Evolutionary conservation across 1,284 basidiomycete genomes (phyloP), one percentile per base, ranked within the genome.

Genomic region (Thelephora terrestris): DNA sequence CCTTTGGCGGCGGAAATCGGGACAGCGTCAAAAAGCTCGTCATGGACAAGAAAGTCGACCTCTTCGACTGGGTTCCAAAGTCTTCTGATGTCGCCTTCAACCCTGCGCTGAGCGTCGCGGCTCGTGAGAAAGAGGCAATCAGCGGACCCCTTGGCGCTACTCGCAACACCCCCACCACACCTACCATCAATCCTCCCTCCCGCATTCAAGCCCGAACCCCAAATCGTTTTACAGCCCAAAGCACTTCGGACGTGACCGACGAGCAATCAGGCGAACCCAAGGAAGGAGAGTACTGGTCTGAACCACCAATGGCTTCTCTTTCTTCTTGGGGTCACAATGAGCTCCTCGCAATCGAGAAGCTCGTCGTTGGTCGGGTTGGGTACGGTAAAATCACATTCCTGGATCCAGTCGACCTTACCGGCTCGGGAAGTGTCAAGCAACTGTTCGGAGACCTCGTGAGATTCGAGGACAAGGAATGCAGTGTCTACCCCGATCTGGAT

Each of bases 1-100:
- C 81, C 58, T 61, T 86, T 44, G 73, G 85, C 56, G 81, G 78
- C 51, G 79, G 81, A n/a, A 67, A 69, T 20, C 76, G 86, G 36
- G 80, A 85, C 50, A 96, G 90, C 62, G 91, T 97, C 53, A 99
- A 98, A 75, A 95, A 96, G 64, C 78, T 99, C 47, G 85, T 94
- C 36, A 67, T 98, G 49, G 87, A 93, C 60, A 88, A 84, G 63
- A 86, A 81, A 59, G 71, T 86, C 16, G 81, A 87, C 52, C 57
- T 86, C 46, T 83, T 86, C 56, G 71, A 67, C 54, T 78, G 77
- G 61, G 68, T 67, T 14, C 71, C 72, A 37, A 65, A 66, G 36
- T 59, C 64, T 14, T 66, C 71, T 32, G 85, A 78, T 58, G 71
- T 85, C 45, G 74, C 75, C 0, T 89, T 89, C 62, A 88, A 75